phyloP scores from a whole-genome alignment of 1,284 basidiomycete genomes.

The Cutaneotrichosporon sp. region DNA sequence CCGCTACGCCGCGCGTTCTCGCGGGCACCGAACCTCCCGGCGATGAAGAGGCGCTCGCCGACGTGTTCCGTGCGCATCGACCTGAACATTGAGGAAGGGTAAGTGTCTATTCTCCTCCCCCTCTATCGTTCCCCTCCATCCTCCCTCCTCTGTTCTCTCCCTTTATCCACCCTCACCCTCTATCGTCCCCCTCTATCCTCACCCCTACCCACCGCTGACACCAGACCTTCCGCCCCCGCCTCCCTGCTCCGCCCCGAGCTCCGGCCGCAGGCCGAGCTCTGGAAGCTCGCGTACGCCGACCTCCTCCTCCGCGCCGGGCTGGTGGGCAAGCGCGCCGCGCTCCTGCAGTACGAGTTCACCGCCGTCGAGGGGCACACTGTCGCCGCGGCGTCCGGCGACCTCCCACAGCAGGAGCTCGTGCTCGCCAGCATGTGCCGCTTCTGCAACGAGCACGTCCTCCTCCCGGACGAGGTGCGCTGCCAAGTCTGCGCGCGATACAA shows the following conservation, averaged over 20 bases:
- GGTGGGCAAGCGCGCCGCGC: constrained; percentile 65
- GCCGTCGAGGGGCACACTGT: constrained; percentile 4
- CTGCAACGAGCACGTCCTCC: constrained; percentile 15
- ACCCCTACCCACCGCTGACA: constrained; percentile 21
- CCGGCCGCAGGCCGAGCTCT: constrained; percentile 35
- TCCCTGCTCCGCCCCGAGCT: constrained; percentile 34
- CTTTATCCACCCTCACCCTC: too few relatives aligned
- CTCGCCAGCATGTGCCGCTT: constrained; percentile 21
- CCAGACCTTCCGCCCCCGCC: constrained; percentile 26
- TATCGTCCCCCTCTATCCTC: too few relatives aligned
- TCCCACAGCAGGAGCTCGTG: constrained; percentile 12
- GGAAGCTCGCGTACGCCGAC: constrained; percentile 66
- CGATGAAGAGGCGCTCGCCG: constrained; percentile 15
- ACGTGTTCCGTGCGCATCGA: constrained; percentile 33
- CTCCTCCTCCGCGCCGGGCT: constrained; percentile 70
- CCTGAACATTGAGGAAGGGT: constrained; percentile 32
- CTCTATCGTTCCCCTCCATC: too few relatives aligned
- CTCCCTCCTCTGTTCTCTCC: too few relatives aligned
- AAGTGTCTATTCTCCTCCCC: constrained; percentile 11
- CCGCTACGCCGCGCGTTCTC: constrained; percentile 28
- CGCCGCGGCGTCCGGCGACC: constrained; percentile 20
- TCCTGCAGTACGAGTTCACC: constrained; percentile 62
- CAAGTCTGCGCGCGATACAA: constrained; percentile 2
- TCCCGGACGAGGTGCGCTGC: constrained; percentile 10
- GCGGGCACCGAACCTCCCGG: not conserved